Base-by-base conservation (phyloP, 2,329 filamentous ascomycete species). In the Diaporthe ampelina region DNA sequence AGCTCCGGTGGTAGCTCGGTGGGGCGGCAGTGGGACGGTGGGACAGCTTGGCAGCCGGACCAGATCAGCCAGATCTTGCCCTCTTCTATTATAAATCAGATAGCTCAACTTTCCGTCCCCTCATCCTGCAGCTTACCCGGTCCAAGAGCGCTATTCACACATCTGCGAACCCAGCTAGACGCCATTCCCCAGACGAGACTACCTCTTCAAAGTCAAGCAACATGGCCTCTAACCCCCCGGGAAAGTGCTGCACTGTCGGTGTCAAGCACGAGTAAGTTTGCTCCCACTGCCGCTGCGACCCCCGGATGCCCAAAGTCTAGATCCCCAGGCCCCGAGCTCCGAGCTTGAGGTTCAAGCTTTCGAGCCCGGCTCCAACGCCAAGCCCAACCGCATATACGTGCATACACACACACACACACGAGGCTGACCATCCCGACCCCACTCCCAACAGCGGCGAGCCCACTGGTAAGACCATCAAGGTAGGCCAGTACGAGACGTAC, bases 191-290 rank as follows among this genome's bases (percentile, higher is more conserved):
- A 15, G 61, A 13, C 32, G 26, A 57, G 57, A 65, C 40, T 17
- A 43, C 40, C 15, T 17, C 15, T 43, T 17, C 15, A 72, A 32
- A 21, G 68, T 63, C 54, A 26, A 63, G n/a, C 59, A 74, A 43
- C 76, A 91, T 91, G 89, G 86, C 89, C 48, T 91, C 89, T 4
- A 84, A 89, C 78, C 84, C 85, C 72, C 88, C 88, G 17, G 86
- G 79, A 72, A 78, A 83, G 71, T 91, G 89, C 85, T 91, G 89
- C 83, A 84, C 84, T 43, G 78, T 86, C 71, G 89, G 88, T 74
- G 82, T 88, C 75, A 87, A 85, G 80, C 88, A 90, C 77, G 85
- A 88, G 88, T 90, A 82, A 79, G 88, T 84, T 84, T 40, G 35
- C 52, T 50, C 43, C 71, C 57, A 61, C 3, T 54, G 29, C 45